Base-by-base conservation (phyloP, 257 asterid genomes). In the Solanum chaucha region DNA sequence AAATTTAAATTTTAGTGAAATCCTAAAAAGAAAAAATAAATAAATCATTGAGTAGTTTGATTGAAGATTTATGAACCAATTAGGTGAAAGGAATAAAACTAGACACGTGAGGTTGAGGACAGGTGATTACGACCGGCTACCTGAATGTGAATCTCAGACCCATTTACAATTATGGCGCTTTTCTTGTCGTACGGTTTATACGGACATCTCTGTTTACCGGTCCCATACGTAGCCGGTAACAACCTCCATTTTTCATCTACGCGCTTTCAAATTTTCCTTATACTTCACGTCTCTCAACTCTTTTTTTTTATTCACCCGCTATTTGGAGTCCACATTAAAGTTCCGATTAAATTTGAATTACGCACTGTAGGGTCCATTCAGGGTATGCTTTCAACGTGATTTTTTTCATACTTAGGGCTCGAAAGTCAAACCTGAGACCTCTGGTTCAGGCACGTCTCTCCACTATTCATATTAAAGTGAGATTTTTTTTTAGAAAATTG, bases 161-260 rank as follows among this genome's bases (percentile, higher is more conserved):
- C 64, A 40, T 55, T 89, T 30, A 70, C 73, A 22, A 73, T 83
- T 68, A 83, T 87, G 22, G 88, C 81, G 88, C 89, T 88, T 84
- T 86, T 90, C 87, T 86, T 89, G 87, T 92, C 82, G 95, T 93
- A 93, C 95, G 95, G 95, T 85, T 84, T 30, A 87, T 89, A 89
- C 82, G 89, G 92, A 89, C 86, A 86, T 61, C 41, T 72, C 86
- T 44, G 87, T 35, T 89, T 77, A 92, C 91, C 61, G 78, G 68
- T 6, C 38, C 38, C 67, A 38, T 72, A 85, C 85, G 92, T 92
- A 10, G 89, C 87, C 88, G 74, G 92, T 91, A 7, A 24, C 82
- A 11, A 28, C 86, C 28, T 30, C 24, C 32, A 28, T 20, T 46
- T 35, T 46, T 55, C n/a, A 81, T n/a, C 26, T 30, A 81, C 85